phyloP scores from a whole-genome alignment of 1,284 basidiomycete genomes.

The Jaminaea rosea region DNA sequence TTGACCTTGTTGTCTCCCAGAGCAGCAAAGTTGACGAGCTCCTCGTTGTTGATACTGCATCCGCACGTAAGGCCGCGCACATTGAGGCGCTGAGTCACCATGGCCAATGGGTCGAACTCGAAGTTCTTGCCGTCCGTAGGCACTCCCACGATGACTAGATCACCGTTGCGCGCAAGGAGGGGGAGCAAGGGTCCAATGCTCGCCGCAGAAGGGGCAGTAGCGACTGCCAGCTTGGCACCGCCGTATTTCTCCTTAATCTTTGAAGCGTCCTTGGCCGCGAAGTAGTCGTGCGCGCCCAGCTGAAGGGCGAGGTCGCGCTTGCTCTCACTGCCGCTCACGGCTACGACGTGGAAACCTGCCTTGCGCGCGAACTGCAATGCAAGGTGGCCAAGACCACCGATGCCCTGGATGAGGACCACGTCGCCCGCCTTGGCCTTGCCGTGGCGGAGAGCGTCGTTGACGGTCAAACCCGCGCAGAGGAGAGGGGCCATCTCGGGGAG shows the following conservation, averaged over 20 bases:
- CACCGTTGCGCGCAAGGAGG: constrained; percentile 46
- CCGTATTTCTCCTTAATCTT: constrained; percentile 48
- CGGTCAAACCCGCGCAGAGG: constrained; percentile 49
- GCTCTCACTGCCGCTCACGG: constrained; percentile 38
- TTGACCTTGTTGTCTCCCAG: constrained; percentile 36
- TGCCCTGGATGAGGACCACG: constrained; percentile 48
- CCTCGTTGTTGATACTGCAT: constrained; percentile 39
- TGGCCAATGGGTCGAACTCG: constrained; percentile 22
- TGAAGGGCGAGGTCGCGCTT: constrained; percentile 47
- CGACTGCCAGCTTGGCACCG: constrained; percentile 47
- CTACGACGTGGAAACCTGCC: constrained; percentile 47
- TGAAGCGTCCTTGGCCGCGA: constrained; percentile 37
- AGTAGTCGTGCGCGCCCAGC: constrained; percentile 49
- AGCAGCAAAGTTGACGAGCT: constrained; percentile 43
- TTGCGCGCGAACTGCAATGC: constrained; percentile 45
- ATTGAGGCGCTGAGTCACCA: constrained; percentile 46
- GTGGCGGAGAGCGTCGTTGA: constrained; percentile 48
- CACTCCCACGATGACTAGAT: constrained; percentile 38
- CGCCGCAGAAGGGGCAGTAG: constrained; percentile 46
- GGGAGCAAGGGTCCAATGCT: constrained; percentile 41
- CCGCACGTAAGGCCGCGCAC: constrained; percentile 49
- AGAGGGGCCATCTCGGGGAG: constrained; percentile 50
- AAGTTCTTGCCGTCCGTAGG: constrained; percentile 20
- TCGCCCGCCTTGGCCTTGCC: constrained; percentile 41
- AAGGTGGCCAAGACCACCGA: constrained; percentile 49